A percentile compares a stretch with the other conserved stretches of the same genome.
Conservation (phyloP, 2,329 filamentous ascomycete species). For the Xylaria sp. region DNA sequence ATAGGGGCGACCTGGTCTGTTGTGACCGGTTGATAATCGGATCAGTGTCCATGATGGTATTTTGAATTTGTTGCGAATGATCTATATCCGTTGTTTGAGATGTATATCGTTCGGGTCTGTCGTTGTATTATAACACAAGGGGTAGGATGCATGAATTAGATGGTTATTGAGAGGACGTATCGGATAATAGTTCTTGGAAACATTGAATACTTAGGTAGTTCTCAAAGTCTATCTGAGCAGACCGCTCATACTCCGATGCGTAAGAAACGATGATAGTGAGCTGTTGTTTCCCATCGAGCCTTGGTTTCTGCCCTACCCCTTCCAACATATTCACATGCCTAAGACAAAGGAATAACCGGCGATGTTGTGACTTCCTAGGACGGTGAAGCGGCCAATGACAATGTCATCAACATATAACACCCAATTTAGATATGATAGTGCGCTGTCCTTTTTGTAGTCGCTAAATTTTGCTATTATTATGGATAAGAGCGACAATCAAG, state of each 20-base stretch:
- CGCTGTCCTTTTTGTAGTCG: neutral
- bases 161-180: neutral
- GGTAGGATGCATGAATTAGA: constrained; percentile 24
- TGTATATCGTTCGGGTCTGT: constrained; percentile 30
- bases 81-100: constrained; percentile 31
- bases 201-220: neutral
- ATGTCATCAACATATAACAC: neutral
- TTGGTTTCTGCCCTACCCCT: constrained; percentile 32
- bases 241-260: neutral
- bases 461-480: constrained; percentile 3
- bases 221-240: neutral
- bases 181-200: constrained; percentile 11
- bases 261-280: neutral
- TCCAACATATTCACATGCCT: constrained; percentile 14
- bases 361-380: neutral
- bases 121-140: constrained; percentile 34
- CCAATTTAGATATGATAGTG: neutral
- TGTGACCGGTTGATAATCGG: constrained; percentile 10
- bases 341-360: neutral
- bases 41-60: constrained; percentile 24
- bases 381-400: neutral
- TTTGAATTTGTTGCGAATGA: constrained; percentile 28
- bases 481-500: no score
- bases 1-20: constrained; percentile 41
- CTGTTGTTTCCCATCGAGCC: constrained; percentile 20